Percentiles rank a stretch among this genome's conserved stretches.
These are phyloP conservation scores for Diaporthe velutina DNA, from an alignment of 2,329 filamentous ascomycete species.

Conservation along the genomic window DNA sequence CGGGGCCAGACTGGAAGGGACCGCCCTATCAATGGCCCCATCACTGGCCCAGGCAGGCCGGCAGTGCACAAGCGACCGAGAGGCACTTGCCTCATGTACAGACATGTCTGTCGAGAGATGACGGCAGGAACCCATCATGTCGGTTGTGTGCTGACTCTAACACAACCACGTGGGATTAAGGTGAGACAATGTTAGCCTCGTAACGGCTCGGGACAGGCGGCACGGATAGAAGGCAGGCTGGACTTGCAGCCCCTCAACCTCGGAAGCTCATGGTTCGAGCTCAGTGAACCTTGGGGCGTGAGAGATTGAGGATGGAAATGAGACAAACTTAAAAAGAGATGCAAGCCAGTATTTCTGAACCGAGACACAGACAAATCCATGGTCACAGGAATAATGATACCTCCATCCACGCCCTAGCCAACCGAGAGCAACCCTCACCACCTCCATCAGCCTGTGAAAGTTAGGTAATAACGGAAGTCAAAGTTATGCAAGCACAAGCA, in stretches of 20 bases:
- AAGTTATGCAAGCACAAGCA: background rate
- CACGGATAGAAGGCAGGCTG: background rate
- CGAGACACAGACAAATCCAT: background rate
- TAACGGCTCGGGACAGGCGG: conserved; percentile 11
- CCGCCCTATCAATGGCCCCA: background rate
- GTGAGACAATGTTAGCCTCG: background rate
- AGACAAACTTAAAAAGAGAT: background rate
- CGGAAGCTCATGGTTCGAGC: background rate
- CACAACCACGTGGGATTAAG: background rate
- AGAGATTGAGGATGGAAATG: conserved; percentile 3
- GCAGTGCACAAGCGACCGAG: background rate
- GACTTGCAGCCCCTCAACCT: background rate
- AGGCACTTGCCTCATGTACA: background rate
- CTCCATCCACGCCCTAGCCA: background rate
- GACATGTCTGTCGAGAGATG: background rate
- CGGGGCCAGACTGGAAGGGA: background rate
- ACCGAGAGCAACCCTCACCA: background rate
- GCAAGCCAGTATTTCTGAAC: background rate
- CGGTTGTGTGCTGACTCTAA: background rate
- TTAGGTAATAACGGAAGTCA: background rate
- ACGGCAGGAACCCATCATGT: background rate
- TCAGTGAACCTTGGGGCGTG: background rate
- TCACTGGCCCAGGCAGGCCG: background rate
- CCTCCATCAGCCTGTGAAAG: background rate
- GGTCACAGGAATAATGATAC: background rate